phyloP scores from a whole-genome alignment of 371 early-diverging fungal genomes.

The Mucor indicus region DNA sequence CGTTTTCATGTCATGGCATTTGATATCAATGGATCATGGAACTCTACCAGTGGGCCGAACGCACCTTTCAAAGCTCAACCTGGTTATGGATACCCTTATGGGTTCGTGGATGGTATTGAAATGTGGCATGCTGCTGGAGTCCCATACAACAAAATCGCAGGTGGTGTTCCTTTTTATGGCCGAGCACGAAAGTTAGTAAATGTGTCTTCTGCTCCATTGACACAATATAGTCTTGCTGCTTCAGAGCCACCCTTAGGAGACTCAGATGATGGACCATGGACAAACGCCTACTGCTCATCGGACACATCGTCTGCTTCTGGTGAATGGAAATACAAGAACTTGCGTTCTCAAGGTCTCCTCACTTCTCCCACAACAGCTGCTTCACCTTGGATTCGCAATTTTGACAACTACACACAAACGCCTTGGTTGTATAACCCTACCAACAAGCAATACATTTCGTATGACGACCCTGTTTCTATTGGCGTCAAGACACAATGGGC shows the following conservation, averaged over 20 bases:
- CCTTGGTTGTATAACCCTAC: conserved; percentile 62
- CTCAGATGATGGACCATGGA: conserved; percentile 47
- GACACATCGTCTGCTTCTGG: conserved; percentile 46
- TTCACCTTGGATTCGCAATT: conserved; percentile 57
- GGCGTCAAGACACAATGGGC: conserved; percentile 52
- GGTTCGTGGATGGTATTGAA: conserved; percentile 48
- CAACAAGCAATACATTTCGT: conserved; percentile 52
- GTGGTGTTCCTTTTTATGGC: conserved; percentile 59
- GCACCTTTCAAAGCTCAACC: conserved; percentile 53
- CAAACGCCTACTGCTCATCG: conserved; percentile 38
- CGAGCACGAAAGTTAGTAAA: conserved; percentile 29
- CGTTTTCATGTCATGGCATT: conserved; percentile 60
- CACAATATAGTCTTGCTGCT: conserved; percentile 6
- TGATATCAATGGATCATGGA: conserved; percentile 48
- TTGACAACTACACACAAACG: conserved; percentile 52
- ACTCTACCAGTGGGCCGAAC: conserved; percentile 54
- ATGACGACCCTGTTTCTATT: conserved; percentile 59
- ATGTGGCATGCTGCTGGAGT: conserved; percentile 58
- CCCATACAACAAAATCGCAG: conserved; percentile 51
- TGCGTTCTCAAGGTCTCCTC: conserved; percentile 59
- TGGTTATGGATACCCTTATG: conserved; percentile 31
- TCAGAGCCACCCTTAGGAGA: conserved; percentile 42
- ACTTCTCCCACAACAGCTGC: conserved; percentile 40
- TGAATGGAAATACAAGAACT: conserved; percentile 59
- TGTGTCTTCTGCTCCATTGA: not conserved